phyloP scores from a whole-genome alignment of 805 yeast species.

The Suhomyces xylopsoci region DNA sequence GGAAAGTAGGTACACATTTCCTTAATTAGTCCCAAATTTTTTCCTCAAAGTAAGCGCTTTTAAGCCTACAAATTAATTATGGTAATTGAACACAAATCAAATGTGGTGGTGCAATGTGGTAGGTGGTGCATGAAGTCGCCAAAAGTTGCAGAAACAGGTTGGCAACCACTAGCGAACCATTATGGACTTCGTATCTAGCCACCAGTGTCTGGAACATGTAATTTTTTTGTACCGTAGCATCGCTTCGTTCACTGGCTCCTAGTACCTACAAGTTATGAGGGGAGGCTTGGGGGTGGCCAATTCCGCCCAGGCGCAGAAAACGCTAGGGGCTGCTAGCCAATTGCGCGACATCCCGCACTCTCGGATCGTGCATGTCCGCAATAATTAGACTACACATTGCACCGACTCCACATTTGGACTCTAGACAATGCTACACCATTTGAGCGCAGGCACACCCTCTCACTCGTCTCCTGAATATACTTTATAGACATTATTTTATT shows the following conservation, averaged over 20 bases:
- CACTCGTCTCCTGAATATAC: neutral
- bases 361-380: neutral
- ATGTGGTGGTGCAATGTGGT: neutral
- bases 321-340: neutral
- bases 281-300: too few relatives aligned
- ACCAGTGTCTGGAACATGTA: neutral
- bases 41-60: neutral
- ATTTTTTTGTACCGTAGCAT: too few relatives aligned
- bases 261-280: neutral
- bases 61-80: neutral
- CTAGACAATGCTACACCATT: neutral
- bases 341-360: neutral
- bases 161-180: neutral
- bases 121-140: neutral
- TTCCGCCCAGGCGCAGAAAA: too few relatives aligned
- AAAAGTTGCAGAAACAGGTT: neutral
- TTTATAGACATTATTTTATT: too few relatives aligned
- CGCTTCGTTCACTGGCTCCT: neutral
- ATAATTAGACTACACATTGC: too few relatives aligned
- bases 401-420: neutral
- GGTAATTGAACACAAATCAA: neutral
- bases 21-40: neutral
- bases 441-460: neutral
- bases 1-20: neutral
- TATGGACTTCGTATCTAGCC: neutral